Base-by-base conservation (phyloP, 352 stramenopile genomes). In the Phytophthora fragariae region DNA sequence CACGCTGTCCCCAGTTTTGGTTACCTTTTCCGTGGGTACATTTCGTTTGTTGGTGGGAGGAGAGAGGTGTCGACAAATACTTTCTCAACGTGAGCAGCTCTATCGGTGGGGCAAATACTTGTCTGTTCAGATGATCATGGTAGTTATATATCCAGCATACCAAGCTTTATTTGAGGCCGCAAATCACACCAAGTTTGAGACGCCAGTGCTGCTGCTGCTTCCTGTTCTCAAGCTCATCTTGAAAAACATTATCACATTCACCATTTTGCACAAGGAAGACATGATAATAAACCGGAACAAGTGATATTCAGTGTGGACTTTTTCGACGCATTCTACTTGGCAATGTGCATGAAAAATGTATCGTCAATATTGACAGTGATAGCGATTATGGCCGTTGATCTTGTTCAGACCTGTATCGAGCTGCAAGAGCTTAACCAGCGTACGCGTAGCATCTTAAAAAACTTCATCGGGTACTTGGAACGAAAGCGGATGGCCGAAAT, bases 221-320 rank as follows among this genome's bases (percentile, higher is more conserved):
- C 60, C 60, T 17, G 35, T 37, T 15, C 46, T 67, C 6, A 67
- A 67, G 35, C 49, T 67, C 1, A 21, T 67, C 12, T 29, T 67
- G 19, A 59, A 41, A 14, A 67, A 67, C 31, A 67, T 67, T 53
- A 37, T 67, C 24, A 59, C 60, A 2, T 67, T 60, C n/a, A 52
- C 60, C 2, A 53, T 67, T 33, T 59, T 17, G 24, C 47, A 67
- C 11, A 67, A 59, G 60, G 60, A 67, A 59, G 60, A 67, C 35
- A 67, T 50, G 33, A 67, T 67, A 21, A 21, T 21, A 21, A 21
- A 35, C 60, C 60, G 11, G 60, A 67, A 10, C 60, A 67, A 58
- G 60, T 67, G 14, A 59, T 67, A 19, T 46, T 67, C 21, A 67
- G 33, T 29, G 60, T 67, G 24, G 60, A 67, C 37, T 67, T 67